phyloP scores from a whole-genome alignment of 352 stramenopile species.

The Phytophthora pisi region DNA sequence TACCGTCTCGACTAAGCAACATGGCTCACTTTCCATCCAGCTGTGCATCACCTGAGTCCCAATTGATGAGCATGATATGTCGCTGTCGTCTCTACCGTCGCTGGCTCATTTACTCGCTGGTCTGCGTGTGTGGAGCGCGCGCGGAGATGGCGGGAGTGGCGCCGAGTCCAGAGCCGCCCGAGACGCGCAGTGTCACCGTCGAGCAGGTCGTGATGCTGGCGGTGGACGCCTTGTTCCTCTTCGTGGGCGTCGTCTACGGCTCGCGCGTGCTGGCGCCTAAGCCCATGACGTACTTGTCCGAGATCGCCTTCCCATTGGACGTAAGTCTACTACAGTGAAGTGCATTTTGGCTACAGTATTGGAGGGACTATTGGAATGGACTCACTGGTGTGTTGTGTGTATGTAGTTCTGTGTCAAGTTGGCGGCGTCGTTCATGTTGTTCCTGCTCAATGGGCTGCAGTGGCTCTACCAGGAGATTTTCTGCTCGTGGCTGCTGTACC shows the following conservation, averaged over 20 bases:
- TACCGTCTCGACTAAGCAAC: constrained; percentile 1
- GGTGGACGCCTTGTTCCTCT: constrained; percentile 53
- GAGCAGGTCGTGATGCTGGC: constrained; percentile 37
- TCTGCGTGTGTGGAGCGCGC: background rate
- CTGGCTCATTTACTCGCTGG: constrained; percentile 6
- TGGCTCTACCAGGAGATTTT: constrained; percentile 57
- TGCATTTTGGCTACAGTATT: background rate
- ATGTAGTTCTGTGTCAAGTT: constrained; percentile 70
- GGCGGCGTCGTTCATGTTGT: constrained; percentile 49
- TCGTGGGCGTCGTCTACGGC: constrained; percentile 59
- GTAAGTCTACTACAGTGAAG: constrained; percentile 34
- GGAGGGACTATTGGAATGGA: constrained; percentile 1
- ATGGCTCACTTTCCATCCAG: background rate
- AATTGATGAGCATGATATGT: constrained; percentile 13
- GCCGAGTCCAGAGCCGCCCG: constrained; percentile 8
- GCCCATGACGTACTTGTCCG: constrained; percentile 79
- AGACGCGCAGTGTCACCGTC: constrained; percentile 17
- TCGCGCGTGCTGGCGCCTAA: constrained; percentile 54
- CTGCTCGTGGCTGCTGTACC: constrained; percentile 44
- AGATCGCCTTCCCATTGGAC: constrained; percentile 77
- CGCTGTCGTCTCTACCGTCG: constrained; percentile 29
- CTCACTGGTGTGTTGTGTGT: constrained; percentile 2
- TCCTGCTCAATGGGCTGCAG: constrained; percentile 51
- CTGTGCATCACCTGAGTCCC: constrained; percentile 1
- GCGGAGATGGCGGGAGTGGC: constrained; percentile 21